Evolutionary conservation across 305 asterid species (phyloP), one percentile per base, ranked within the genome.

Genomic region (Fraxinus latifolia): DNA sequence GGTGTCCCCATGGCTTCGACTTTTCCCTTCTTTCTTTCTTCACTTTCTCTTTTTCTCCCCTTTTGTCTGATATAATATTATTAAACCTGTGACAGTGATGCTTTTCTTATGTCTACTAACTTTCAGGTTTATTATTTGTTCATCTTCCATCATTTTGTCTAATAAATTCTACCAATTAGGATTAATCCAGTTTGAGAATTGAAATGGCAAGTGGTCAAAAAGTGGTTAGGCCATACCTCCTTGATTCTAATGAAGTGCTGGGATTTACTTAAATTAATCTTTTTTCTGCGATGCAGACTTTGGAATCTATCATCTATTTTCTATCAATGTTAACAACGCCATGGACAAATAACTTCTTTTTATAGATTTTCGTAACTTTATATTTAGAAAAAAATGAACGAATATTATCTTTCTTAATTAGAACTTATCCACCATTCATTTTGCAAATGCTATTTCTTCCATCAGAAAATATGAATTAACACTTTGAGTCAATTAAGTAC

Each of bases 191-290:
- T 68, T 23, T 68, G 8, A n/a, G 37, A 29, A 68, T 29, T 68
- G 79, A 39, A 42, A 74, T 74, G 55, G 58, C 55, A 17, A 74
- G 77, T 74, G 77, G 65, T 76, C 65, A 76, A 76, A 39, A 76
- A 76, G 62, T n/a, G 55, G 53, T 3, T 21, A 21, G 67, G 36
- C 65, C 79, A 19, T 37, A 37, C 72, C 19, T 62, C 72, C 14
- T 62, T 3, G 72, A 39, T 8, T 39, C 25, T 7, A 62, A n/a
- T 2, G 9, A 12, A 21, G 9, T 21, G 7, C 60, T 47, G 7
- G 60, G 60, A 47, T 14, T 14, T 42, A 47, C 17, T 44, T 44
- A 44, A 44, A 44, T 44, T 44, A 2, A 47, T 47, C 58, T 14
- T 47, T 47, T 47, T 47, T 47, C 19, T 14, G 19, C 58, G 14